These are phyloP conservation scores for Hypoxylon rickii DNA, from an alignment of 495 filamentous ascomycete species.

Conservation along the genomic window DNA sequence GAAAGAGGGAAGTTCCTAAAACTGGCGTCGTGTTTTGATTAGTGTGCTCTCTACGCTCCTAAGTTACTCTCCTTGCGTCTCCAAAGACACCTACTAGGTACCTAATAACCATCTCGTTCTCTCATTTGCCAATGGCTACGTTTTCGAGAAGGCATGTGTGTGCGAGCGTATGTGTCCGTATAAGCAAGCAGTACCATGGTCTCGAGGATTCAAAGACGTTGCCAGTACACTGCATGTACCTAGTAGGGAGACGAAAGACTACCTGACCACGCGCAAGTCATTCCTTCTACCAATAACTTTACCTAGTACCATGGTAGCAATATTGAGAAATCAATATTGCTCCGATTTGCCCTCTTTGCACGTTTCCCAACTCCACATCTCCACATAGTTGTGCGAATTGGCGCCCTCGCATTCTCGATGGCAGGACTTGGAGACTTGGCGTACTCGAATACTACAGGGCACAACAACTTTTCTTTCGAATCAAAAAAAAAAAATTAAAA, in stretches of 20 bases:
- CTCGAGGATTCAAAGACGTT: no score
- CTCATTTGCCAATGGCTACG: background rate
- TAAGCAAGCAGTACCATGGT: background rate
- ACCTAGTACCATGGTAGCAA: no score
- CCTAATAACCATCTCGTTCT: no score
- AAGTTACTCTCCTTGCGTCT: background rate
- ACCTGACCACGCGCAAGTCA: no score
- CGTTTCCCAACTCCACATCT: conserved; percentile 11
- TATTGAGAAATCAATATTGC: no score
- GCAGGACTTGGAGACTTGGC: conserved; percentile 26
- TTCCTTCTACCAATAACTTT: no score
- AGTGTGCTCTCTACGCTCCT: background rate
- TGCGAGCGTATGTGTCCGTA: background rate
- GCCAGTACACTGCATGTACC: no score
- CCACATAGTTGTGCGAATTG: conserved; percentile 26
- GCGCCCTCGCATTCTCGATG: conserved; percentile 9
- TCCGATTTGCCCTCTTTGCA: conserved; percentile 19
- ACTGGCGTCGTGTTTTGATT: background rate
- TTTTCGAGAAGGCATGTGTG: background rate
- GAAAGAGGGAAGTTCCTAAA: background rate
- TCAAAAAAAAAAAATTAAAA: background rate
- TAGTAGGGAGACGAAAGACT: no score
- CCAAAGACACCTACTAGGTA: no score
- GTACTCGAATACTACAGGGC: conserved; percentile 11
- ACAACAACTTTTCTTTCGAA: background rate